These are phyloP conservation scores for Spergularia azorica DNA, from an alignment of 179 eudicot genomes.

Conservation along the genomic window DNA sequence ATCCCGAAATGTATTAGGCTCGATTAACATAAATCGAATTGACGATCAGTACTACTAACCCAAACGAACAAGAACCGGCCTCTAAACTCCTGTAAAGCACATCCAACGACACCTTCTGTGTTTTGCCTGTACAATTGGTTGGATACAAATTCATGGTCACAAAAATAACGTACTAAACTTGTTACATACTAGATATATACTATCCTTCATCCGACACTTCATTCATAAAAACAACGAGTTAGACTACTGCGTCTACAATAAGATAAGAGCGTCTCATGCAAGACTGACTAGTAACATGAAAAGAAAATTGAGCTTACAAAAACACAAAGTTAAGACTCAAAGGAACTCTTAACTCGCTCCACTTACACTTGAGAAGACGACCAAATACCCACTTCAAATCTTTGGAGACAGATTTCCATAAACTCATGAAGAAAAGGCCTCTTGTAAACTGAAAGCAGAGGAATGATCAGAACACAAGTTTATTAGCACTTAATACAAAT, in stretches of 20 bases:
- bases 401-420: constrained; percentile 48
- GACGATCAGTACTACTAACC: constrained; percentile 40
- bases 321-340: too few relatives aligned
- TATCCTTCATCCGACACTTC: too few relatives aligned
- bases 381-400: constrained; percentile 67
- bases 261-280: not conserved
- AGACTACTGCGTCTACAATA: too few relatives aligned
- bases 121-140: constrained; percentile 35
- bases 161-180: too few relatives aligned
- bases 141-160: not conserved
- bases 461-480: not conserved
- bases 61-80: constrained; percentile 33
- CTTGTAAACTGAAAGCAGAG: constrained; percentile 39
- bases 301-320: not conserved
- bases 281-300: not conserved
- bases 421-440: constrained; percentile 48
- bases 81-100: constrained; percentile 19
- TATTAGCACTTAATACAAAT: too few relatives aligned
- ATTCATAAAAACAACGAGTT: too few relatives aligned
- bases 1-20: too few relatives aligned
- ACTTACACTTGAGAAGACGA: constrained; percentile 51
- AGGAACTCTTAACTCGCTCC: too few relatives aligned
- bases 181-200: not conserved
- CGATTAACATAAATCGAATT: too few relatives aligned
- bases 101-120: constrained; percentile 29